Percentiles rank a stretch among this genome's conserved stretches.
Evolutionary conservation across 306 rosid species (phyloP).

Genomic region (Vigna angularis): DNA sequence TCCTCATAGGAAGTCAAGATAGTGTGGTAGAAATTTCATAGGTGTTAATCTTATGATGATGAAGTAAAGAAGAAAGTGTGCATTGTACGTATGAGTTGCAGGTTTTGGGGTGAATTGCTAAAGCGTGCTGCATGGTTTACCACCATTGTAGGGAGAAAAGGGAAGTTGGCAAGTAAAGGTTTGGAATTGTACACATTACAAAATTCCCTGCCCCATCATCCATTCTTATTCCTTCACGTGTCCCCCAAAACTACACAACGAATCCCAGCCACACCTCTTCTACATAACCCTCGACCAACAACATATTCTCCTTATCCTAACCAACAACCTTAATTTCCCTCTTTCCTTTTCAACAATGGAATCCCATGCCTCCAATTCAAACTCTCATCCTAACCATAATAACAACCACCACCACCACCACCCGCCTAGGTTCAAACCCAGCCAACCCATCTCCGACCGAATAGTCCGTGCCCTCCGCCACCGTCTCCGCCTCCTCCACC

Average conservation of each 20-base stretch:
- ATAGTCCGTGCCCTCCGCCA: constrained; percentile 79
- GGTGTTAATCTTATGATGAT: too few relatives aligned
- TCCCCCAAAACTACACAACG: constrained; percentile 55
- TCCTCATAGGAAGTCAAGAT: constrained; percentile 8
- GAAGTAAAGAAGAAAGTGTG: not conserved
- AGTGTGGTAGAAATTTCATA: not conserved
- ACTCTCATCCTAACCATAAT: constrained; percentile 18
- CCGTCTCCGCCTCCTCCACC: constrained; percentile 82
- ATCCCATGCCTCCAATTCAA: constrained; percentile 62
- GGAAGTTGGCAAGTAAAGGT: constrained; percentile 46
- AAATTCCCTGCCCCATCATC: constrained; percentile 38
- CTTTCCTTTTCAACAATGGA: constrained; percentile 52
- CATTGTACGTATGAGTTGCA: constrained; percentile 26
- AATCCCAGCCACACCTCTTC: constrained; percentile 47
- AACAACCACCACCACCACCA: not conserved
- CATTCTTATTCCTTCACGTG: constrained; percentile 53
- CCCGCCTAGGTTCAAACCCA: constrained; percentile 51
- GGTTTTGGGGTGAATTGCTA: not conserved
- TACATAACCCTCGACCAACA: constrained; percentile 28
- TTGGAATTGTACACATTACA: constrained; percentile 43
- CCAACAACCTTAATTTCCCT: not conserved
- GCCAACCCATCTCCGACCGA: constrained; percentile 68
- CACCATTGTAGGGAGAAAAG: constrained; percentile 34
- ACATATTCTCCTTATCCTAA: not conserved
- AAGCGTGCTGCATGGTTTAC: constrained; percentile 50